These are phyloP conservation scores for Wickerhamiella lipophila DNA, from an alignment of 805 yeast genomes.

Conservation along the genomic window DNA sequence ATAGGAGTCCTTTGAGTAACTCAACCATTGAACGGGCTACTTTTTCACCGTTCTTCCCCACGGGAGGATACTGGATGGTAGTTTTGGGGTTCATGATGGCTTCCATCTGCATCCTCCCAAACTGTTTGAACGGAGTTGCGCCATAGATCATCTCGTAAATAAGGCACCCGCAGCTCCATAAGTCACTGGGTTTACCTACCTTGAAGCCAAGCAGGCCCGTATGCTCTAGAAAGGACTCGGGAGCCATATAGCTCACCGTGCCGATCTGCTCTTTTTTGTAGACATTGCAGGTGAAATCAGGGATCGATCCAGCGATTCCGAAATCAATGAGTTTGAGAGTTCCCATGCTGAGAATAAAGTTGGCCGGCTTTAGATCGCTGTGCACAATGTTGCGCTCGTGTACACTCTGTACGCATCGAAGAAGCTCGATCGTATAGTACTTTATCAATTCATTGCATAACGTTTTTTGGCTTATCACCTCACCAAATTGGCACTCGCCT, in stretches of 20 bases:
- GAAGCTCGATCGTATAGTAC: constrained; percentile 63
- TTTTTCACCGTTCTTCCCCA: background rate
- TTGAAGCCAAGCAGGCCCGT: constrained; percentile 38
- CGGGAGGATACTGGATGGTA: background rate
- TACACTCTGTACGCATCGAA: constrained; percentile 76
- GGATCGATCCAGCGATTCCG: constrained; percentile 76
- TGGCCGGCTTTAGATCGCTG: constrained; percentile 59
- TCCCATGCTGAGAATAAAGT: constrained; percentile 51
- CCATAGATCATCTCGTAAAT: constrained; percentile 93
- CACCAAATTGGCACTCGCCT: constrained; percentile 83
- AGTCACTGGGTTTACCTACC: constrained; percentile 89
- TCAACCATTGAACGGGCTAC: background rate
- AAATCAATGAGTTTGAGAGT: constrained; percentile 78
- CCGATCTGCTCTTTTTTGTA: constrained; percentile 86
- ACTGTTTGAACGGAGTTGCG: constrained; percentile 57
- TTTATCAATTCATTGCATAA: constrained; percentile 65
- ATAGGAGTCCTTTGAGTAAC: background rate
- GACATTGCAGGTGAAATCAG: constrained; percentile 79
- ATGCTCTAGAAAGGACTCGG: constrained; percentile 72
- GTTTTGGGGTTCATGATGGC: background rate
- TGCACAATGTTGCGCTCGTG: constrained; percentile 78
- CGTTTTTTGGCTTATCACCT: constrained; percentile 48
- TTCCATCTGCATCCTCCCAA: constrained; percentile 31
- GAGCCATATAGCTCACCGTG: constrained; percentile 95
- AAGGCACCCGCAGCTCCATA: constrained; percentile 97